phyloP scores from a whole-genome alignment of 345 rosid genomes.

The Euclidium syriacum region DNA sequence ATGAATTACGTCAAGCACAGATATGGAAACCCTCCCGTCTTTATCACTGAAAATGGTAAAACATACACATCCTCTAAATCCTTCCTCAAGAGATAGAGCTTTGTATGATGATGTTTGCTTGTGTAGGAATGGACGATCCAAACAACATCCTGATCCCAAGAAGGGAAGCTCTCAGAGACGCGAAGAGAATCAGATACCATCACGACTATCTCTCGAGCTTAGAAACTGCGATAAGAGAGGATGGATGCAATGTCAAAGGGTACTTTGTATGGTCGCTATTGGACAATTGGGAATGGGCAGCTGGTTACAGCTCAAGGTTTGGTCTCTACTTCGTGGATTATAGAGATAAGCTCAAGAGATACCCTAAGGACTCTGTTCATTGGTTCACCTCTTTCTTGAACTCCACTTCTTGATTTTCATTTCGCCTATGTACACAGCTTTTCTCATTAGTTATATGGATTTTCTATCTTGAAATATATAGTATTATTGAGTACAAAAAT shows the following conservation, averaged over 20 bases:
- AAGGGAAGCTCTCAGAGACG: constrained; percentile 65
- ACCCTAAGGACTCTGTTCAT: constrained; percentile 78
- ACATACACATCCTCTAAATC: background rate
- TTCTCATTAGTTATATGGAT: background rate
- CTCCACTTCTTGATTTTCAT: constrained; percentile 28
- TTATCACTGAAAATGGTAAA: constrained; percentile 55
- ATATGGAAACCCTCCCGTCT: constrained; percentile 47
- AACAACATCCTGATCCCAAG: constrained; percentile 39
- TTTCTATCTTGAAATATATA: background rate
- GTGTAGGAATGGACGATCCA: constrained; percentile 91
- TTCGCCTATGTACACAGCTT: background rate
- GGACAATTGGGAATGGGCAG: constrained; percentile 98
- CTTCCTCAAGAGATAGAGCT: background rate
- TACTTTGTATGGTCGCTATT: constrained; percentile 86
- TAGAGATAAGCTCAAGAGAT: constrained; percentile 73
- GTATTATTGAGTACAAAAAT: background rate
- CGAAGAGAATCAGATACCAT: constrained; percentile 76
- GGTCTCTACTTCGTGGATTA: constrained; percentile 92
- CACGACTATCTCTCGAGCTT: constrained; percentile 77
- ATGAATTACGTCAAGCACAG: constrained; percentile 49
- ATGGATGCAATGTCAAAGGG: constrained; percentile 94
- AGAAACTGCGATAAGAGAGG: constrained; percentile 78
- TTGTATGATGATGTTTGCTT: background rate
- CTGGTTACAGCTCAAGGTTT: constrained; percentile 83
- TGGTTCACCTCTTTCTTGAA: constrained; percentile 88